phyloP scores from a whole-genome alignment of 1,139 yeast genomes.

The Yamadazyma oceani region DNA sequence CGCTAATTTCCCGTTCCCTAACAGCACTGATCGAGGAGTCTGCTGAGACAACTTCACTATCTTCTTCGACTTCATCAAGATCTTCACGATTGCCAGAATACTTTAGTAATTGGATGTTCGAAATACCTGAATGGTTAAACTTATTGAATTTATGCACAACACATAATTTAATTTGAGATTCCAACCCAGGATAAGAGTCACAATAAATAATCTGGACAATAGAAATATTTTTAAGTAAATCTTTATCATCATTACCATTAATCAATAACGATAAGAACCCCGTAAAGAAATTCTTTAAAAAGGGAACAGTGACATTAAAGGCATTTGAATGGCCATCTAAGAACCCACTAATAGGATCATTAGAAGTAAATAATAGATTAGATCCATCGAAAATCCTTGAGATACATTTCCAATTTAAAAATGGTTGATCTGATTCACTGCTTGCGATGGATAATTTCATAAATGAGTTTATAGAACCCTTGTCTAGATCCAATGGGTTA shows the following conservation, averaged over 20 bases:
- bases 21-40: background rate
- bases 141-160: slow-evolving; percentile 30
- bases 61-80: slow-evolving; percentile 11
- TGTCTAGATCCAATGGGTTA: slow-evolving; percentile 22
- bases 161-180: slow-evolving; percentile 22
- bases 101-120: slow-evolving; percentile 8
- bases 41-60: slow-evolving; percentile 6
- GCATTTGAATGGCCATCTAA: slow-evolving; percentile 15
- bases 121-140: slow-evolving; percentile 9
- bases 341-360: slow-evolving; percentile 40
- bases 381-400: slow-evolving; percentile 30
- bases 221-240: slow-evolving; percentile 19
- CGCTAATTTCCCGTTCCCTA: background rate
- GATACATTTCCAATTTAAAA: slow-evolving; percentile 37
- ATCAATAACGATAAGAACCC: slow-evolving; percentile 39
- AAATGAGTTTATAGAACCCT: slow-evolving; percentile 31
- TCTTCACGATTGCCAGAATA: slow-evolving; percentile 8
- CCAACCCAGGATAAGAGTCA: slow-evolving; percentile 12
- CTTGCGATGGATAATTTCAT: slow-evolving; percentile 24
- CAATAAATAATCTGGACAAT: slow-evolving; percentile 34
- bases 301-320: slow-evolving; percentile 38
- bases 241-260: slow-evolving; percentile 33
- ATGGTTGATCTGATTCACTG: slow-evolving; percentile 11
- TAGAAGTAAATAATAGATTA: slow-evolving; percentile 24
- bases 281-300: slow-evolving; percentile 39